Percentiles rank a stretch among this genome's conserved stretches.
Conservation (phyloP, 352 stramenopile genomes). For the Stephanocyclus meneghinianus region DNA sequence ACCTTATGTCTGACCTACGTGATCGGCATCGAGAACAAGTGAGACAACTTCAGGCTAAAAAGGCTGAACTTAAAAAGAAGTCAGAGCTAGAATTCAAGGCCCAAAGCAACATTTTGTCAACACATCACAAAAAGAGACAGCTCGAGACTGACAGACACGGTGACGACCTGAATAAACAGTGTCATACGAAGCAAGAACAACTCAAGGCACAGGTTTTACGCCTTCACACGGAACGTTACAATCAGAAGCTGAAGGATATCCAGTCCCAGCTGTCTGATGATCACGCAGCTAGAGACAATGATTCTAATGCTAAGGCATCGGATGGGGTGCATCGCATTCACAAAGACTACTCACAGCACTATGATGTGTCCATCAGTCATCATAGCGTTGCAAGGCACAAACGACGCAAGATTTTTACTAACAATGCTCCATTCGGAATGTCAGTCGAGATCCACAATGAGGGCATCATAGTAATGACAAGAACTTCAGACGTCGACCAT, state of each 20-base stretch:
- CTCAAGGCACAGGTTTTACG: slow-evolving; percentile 22
- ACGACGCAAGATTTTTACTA: slow-evolving; percentile 61
- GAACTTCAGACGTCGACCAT: slow-evolving; percentile 2
- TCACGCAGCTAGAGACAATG: no score
- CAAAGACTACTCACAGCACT: background rate
- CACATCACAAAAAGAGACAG: slow-evolving; percentile 59
- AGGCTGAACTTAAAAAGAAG: slow-evolving; percentile 59
- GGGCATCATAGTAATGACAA: slow-evolving; percentile 55
- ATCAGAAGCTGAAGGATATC: slow-evolving; percentile 10
- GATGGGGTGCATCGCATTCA: background rate
- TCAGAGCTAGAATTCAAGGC: slow-evolving; percentile 53
- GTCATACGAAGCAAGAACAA: slow-evolving; percentile 21
- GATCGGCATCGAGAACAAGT: slow-evolving; percentile 55
- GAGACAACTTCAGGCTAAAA: slow-evolving; percentile 57
- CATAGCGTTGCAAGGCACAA: slow-evolving; percentile 62
- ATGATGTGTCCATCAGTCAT: slow-evolving; percentile 8
- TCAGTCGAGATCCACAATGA: slow-evolving; percentile 78
- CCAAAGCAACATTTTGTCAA: slow-evolving; percentile 53
- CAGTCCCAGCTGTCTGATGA: no score
- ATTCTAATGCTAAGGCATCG: no score
- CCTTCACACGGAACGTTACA: slow-evolving; percentile 32
- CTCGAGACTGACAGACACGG: slow-evolving; percentile 32
- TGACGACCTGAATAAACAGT: slow-evolving; percentile 24
- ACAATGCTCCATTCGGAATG: slow-evolving; percentile 53
- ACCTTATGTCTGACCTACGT: slow-evolving; percentile 41